Conservation (phyloP, 75 land plant genomes). For the Cunninghamia lanceolata region DNA sequence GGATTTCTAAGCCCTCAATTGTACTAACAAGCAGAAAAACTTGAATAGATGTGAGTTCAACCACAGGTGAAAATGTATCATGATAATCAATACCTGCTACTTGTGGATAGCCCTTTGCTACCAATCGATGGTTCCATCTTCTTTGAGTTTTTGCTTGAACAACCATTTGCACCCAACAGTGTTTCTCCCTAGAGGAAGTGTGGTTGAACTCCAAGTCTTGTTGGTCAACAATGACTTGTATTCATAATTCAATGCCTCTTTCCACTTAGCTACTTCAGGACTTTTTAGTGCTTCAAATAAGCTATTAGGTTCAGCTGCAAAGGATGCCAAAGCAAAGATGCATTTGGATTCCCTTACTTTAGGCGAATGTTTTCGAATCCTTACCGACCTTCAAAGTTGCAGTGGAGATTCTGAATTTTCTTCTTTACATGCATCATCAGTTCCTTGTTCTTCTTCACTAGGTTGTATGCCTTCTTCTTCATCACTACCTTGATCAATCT, state of each 20-base stretch:
- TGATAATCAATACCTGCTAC: constrained; percentile 10
- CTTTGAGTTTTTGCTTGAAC: not conserved
- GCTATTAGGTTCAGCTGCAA: not conserved
- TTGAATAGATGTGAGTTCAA: not conserved
- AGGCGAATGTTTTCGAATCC: not conserved
- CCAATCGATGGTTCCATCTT: constrained; percentile 9
- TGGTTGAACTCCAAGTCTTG: not conserved
- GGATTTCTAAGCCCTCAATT: not conserved
- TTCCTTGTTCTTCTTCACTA: not conserved
- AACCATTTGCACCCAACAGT: not conserved
- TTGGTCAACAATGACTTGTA: not conserved
- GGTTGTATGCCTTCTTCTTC: not conserved
- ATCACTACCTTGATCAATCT: not conserved
- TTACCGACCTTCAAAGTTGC: not conserved
- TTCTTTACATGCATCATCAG: not conserved
- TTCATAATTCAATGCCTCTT: not conserved
- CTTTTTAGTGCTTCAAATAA: too few species aligned
- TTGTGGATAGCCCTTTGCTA: constrained; percentile 1
- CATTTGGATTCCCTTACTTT: not conserved
- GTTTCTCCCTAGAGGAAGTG: not conserved
- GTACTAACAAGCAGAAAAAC: not conserved
- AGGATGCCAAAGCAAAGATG: not conserved
- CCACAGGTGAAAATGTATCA: constrained; percentile 15
- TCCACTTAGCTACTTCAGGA: too few species aligned
- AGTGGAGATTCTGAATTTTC: not conserved